Evolutionary conservation across 352 stramenopile genomes (phyloP).

Genomic region (Nothophytophthora sp.): DNA sequence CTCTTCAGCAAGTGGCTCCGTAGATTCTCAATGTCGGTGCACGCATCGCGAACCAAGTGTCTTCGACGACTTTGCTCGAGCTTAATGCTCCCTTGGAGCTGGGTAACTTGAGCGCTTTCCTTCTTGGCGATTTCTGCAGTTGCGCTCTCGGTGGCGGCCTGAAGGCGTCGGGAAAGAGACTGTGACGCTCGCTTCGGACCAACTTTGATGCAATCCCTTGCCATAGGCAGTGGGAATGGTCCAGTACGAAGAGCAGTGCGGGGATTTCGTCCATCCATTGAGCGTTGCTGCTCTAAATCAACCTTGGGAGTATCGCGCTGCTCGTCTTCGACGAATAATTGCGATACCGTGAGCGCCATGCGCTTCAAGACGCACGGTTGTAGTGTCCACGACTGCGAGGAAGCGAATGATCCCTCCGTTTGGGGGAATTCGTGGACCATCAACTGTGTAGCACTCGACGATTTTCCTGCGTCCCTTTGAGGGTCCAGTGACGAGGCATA

Average conservation of each 20-base stretch:
- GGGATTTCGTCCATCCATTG: background rate
- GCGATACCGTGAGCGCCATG: constrained; percentile 2
- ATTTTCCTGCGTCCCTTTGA: background rate
- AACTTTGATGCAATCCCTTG: too few relatives aligned
- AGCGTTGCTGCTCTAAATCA: background rate
- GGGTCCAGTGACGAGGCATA: background rate
- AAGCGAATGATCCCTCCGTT: background rate
- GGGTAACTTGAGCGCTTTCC: background rate
- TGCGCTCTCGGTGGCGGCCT: constrained; percentile 5
- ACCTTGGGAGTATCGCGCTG: background rate
- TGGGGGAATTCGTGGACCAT: too few relatives aligned
- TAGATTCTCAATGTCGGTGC: constrained; percentile 27
- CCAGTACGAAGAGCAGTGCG: constrained; percentile 11
- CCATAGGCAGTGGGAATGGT: too few relatives aligned
- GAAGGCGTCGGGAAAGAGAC: constrained; percentile 13
- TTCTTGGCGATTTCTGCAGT: constrained; percentile 6
- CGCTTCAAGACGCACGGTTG: constrained; percentile 8
- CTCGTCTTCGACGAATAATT: constrained; percentile 10
- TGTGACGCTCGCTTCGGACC: background rate
- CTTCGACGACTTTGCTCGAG: constrained; percentile 21
- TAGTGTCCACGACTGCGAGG: constrained; percentile 15
- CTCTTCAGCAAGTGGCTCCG: constrained; percentile 33
- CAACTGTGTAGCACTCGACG: too few relatives aligned
- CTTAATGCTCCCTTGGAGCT: background rate
- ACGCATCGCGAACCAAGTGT: constrained; percentile 26